These are phyloP conservation scores for Arthrobotrys sinensis DNA, from an alignment of 2,329 filamentous ascomycete species.

Conservation along the genomic window DNA sequence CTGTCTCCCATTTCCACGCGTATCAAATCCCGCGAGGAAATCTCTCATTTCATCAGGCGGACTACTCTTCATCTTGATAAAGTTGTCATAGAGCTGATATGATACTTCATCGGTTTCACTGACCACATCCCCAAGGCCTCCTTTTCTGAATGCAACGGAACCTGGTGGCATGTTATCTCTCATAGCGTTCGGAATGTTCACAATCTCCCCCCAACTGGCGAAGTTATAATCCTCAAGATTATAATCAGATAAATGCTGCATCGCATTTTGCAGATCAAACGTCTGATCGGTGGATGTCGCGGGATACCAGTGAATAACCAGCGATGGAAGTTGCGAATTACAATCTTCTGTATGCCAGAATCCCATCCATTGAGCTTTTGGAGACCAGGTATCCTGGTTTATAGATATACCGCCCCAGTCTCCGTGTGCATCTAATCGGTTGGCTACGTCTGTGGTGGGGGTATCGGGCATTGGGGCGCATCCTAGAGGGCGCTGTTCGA, in stretches of 20 bases:
- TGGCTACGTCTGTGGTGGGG: neutral
- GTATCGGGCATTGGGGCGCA: slow-evolving; percentile 1
- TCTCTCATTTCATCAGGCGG: neutral
- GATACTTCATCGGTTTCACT: neutral
- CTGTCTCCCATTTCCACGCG: neutral
- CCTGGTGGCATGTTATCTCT: neutral
- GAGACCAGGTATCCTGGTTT: slow-evolving; percentile 12
- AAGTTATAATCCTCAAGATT: neutral
- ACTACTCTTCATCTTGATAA: neutral
- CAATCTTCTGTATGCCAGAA: neutral
- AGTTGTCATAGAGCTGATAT: slow-evolving; percentile 1
- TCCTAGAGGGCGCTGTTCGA: neutral
- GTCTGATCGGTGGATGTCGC: neutral
- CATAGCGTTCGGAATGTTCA: neutral
- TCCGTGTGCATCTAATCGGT: neutral
- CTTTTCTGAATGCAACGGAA: neutral
- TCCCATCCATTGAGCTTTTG: neutral
- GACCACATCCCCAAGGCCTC: neutral
- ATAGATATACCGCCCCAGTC: neutral
- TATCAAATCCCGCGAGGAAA: neutral
- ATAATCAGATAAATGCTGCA: neutral
- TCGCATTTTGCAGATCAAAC: neutral
- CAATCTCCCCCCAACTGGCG: slow-evolving; percentile 5
- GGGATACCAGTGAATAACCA: slow-evolving; percentile 17
- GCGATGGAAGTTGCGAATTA: neutral